Evolutionary conservation across 306 rosid species (phyloP), one percentile per base, ranked within the genome.

Genomic region (Elaeagnus macrophylla): DNA sequence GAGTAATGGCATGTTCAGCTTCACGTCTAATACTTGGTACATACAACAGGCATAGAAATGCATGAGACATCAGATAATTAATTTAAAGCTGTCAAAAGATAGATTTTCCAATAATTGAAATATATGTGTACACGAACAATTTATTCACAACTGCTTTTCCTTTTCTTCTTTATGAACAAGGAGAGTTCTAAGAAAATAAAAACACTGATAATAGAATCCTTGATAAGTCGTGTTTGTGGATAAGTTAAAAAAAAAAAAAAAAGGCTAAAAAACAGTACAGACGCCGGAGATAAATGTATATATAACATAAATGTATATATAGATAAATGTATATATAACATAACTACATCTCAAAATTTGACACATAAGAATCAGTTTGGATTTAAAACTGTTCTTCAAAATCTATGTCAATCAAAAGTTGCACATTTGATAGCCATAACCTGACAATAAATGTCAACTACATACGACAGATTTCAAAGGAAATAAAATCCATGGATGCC

Each of bases 1-100:
- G 35, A 50, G 63, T 57, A 45, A 65, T 48, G 51, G 45, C 48
- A 49, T 37, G 51, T 7, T 55, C 58, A 65, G 53, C 9, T 52
- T 47, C 57, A 48, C 32, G 48, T 5, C n/a, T 44, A 16, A 37
- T 6, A 12, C 9, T 17, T 5, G 13, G 1, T 38, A 3, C n/a
- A 1, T 54, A 12, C 9, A 7, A 15, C 6, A 54, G 5, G n/a
- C n/a, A 9, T 3, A 45, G n/a, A n/a, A n/a, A n/a, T n/a, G n/a
- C n/a, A n/a, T n/a, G n/a, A n/a, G n/a, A n/a, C n/a, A n/a, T n/a
- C n/a, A n/a, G n/a, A n/a, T n/a, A n/a, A n/a, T n/a, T n/a, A n/a
- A n/a, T n/a, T n/a, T n/a, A n/a, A n/a, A n/a, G n/a, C n/a, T n/a
- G n/a, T n/a, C n/a, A n/a, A n/a, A n/a, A n/a, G n/a, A n/a, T n/a